A percentile compares a stretch with the other conserved stretches of the same genome.
Evolutionary conservation across 1,284 basidiomycete species (phyloP).

Genomic region (Polyporus tsugae): DNA sequence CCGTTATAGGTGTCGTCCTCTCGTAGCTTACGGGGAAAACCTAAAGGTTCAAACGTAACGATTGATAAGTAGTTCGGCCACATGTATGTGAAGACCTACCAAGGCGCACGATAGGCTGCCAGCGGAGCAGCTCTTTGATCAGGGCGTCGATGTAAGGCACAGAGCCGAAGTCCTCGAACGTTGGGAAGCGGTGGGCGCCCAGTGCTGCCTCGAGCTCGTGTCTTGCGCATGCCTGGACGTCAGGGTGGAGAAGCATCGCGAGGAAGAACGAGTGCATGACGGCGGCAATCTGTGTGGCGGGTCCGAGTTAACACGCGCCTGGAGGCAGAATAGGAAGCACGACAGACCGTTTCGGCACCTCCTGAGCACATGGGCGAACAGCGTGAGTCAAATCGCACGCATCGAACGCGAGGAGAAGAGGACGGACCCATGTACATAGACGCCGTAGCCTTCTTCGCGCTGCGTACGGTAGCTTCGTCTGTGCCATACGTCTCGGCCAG

Average conservation of each 20-base stretch:
- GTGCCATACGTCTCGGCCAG: conserved; percentile 18
- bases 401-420: neutral
- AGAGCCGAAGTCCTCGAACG: conserved; percentile 38
- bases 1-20: conserved; percentile 26
- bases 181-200: conserved; percentile 39
- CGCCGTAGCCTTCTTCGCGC: conserved; percentile 25
- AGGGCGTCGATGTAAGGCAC: conserved; percentile 43
- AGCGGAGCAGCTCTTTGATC: conserved; percentile 44
- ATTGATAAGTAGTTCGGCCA: neutral
- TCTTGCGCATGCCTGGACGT: conserved; percentile 39
- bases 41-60: neutral
- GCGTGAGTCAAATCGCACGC: neutral
- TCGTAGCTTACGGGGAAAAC: conserved; percentile 18
- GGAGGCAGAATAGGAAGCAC: neutral
- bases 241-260: conserved; percentile 42
- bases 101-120: conserved; percentile 34
- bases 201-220: conserved; percentile 41
- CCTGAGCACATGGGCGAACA: conserved; percentile 4
- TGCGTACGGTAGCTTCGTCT: conserved; percentile 8
- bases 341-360: conserved; percentile 22
- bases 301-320: neutral
- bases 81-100: neutral
- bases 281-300: conserved; percentile 17
- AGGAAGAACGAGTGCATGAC: conserved; percentile 38
- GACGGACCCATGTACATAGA: conserved; percentile 36